Evolutionary conservation across 2,329 filamentous ascomycete species (phyloP), one percentile per base, ranked within the genome.

Genomic region (Pseudogymnoascus verrucosus): DNA sequence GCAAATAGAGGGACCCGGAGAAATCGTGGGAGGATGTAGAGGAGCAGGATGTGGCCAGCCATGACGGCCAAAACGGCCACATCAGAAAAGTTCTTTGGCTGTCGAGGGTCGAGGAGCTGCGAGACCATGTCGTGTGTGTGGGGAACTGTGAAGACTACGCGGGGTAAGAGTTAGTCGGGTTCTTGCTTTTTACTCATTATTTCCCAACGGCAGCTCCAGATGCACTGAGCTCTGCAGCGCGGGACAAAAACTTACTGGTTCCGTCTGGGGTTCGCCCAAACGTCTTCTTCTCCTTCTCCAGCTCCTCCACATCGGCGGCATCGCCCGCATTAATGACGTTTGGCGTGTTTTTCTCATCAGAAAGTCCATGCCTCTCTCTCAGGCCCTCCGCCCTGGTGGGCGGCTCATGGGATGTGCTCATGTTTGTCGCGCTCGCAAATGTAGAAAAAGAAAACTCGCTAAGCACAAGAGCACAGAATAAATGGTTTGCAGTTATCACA

Each of bases 71-170:
- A 82, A 67, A 99, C 92, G 65, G 89, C 73, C 64, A 86, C 78
- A 76, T 99, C 95, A 66, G 92, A 95, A 40, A 96, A 75, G 74
- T 98, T 98, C 81, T 99, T 99, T 62, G 95, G 92, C 74, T 98
- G 89, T 69, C 89, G 90, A 61, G 95, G 95, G 71, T 96, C 95
- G 70, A 99, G 86, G 63, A 99, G 84, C 78, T 98, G 95, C 61
- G 93, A 96, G 70, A 99, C 93, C 95, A 99, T 98, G 78, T 99
- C 95, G 81, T 97, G 92, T 64, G 95, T 99, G 67, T 91, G 88
- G 59, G 95, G 95, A 63, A 99, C 95, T 64, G 91, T 89, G 74
- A 99, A 99, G 71, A 96, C 95, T 98, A 72, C 59, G 31, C 37
- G 47, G 19, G 51, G 23, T 28, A 26, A 31, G 6, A 31, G 34